phyloP scores from a whole-genome alignment of 768 basidiomycete species.

The Kwoniella botswanensis region DNA sequence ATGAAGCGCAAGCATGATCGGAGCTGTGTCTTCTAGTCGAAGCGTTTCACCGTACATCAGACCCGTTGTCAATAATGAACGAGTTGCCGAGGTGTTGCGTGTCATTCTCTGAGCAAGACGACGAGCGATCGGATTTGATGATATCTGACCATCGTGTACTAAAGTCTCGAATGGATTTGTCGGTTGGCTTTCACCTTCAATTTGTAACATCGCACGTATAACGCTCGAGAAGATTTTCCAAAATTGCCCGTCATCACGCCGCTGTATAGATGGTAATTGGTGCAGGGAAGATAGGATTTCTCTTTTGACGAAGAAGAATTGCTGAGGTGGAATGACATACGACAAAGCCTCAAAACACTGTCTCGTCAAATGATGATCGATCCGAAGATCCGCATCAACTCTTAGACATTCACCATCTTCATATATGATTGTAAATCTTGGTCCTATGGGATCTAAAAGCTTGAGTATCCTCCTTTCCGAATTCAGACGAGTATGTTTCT shows the following conservation, averaged over 20 bases:
- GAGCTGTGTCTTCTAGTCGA: conserved; percentile 58
- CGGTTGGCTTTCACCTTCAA: neutral
- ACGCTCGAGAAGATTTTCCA: conserved; percentile 27
- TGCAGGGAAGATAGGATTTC: conserved; percentile 57
- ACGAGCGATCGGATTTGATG: conserved; percentile 30
- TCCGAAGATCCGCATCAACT: conserved; percentile 65
- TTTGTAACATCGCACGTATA: conserved; percentile 24
- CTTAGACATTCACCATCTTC: conserved; percentile 63
- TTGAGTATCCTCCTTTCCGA: conserved; percentile 57
- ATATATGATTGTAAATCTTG: conserved; percentile 65
- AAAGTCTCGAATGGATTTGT: conserved; percentile 14
- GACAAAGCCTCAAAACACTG: conserved; percentile 71
- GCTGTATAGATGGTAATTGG: neutral
- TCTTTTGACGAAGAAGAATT: conserved; percentile 66
- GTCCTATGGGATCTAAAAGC: conserved; percentile 64
- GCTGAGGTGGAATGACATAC: conserved; percentile 65
- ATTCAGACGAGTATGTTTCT: neutral
- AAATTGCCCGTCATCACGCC: neutral
- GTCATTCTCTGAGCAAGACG: conserved; percentile 29
- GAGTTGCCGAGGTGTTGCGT: neutral
- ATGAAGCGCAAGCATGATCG: conserved; percentile 76
- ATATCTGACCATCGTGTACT: neutral
- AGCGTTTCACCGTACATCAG: neutral
- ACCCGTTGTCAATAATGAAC: neutral
- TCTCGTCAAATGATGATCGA: conserved; percentile 65